These are phyloP conservation scores for Luffa aegyptiaca DNA, from an alignment of 306 rosid genomes.

Conservation along the genomic window DNA sequence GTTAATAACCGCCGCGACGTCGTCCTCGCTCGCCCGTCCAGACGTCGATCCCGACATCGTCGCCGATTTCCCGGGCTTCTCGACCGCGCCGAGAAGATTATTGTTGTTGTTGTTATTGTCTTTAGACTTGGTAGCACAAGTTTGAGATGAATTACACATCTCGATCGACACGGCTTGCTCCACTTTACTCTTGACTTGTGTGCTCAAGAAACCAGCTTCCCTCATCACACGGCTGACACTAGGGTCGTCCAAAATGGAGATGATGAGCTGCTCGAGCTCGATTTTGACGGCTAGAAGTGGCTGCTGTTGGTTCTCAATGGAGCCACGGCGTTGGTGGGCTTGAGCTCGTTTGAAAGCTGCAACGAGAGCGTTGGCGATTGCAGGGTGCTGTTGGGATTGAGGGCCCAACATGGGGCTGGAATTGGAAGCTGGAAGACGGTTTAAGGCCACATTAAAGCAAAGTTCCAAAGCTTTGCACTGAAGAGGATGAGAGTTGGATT, in stretches of 20 bases:
- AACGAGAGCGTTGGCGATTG: conserved; percentile 89
- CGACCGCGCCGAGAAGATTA: neutral
- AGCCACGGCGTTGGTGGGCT: conserved; percentile 94
- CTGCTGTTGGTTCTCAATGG: conserved; percentile 88
- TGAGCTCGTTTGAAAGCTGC: conserved; percentile 96
- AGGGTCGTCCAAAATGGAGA: conserved; percentile 89
- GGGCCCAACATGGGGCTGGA: conserved; percentile 53
- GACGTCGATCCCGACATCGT: neutral
- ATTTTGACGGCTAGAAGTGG: conserved; percentile 76
- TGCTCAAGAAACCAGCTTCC: conserved; percentile 80
- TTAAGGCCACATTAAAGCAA: conserved; percentile 91
- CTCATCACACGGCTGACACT: conserved; percentile 94
- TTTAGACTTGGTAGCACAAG: conserved; percentile 36
- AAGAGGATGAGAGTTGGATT: conserved; percentile 91
- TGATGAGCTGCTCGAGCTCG: conserved; percentile 74
- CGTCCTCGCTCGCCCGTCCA: conserved; percentile 45
- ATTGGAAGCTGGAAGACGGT: conserved; percentile 74
- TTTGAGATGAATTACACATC: conserved; percentile 35
- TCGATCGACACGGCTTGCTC: conserved; percentile 78
- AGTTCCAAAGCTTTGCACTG: conserved; percentile 97
- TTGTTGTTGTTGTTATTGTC: conserved; percentile 14
- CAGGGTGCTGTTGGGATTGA: conserved; percentile 48
- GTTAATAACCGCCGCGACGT: conserved; percentile 45
- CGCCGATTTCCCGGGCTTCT: neutral
- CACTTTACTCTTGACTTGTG: conserved; percentile 80